These are phyloP conservation scores for Paecilomyces formosus DNA, from an alignment of 2,329 filamentous ascomycete species.

Conservation along the genomic window DNA sequence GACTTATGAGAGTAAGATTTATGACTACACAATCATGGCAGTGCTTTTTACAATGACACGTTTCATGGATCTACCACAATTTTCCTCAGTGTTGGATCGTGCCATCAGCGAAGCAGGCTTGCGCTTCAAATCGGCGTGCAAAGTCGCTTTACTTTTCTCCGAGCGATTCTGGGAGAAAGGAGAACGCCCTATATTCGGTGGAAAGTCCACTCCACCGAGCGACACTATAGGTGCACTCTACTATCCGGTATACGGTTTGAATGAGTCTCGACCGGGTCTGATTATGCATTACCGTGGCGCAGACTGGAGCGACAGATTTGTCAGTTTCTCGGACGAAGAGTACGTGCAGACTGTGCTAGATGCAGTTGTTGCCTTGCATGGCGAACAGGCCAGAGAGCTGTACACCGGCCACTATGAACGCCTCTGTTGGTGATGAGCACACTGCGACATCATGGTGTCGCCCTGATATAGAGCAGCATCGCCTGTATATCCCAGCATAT, in stretches of 20 bases:
- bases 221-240: slow-evolving; percentile 20
- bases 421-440: slow-evolving; percentile 26
- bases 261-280: slow-evolving; percentile 22
- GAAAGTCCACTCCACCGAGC: slow-evolving; percentile 17
- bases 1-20: slow-evolving; percentile 21
- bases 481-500: slow-evolving; percentile 25
- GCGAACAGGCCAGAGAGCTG: slow-evolving; percentile 15
- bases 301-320: slow-evolving; percentile 24
- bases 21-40: slow-evolving; percentile 33
- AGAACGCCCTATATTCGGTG: slow-evolving; percentile 22
- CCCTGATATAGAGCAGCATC: slow-evolving; percentile 24
- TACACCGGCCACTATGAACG: slow-evolving; percentile 26
- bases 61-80: slow-evolving; percentile 30
- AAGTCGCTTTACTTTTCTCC: slow-evolving; percentile 24
- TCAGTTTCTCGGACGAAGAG: slow-evolving; percentile 21
- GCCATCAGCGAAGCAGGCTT: slow-evolving; percentile 18
- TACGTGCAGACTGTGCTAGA: slow-evolving; percentile 21
- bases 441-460: slow-evolving; percentile 21
- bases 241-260: slow-evolving; percentile 24
- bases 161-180: slow-evolving; percentile 28
- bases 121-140: slow-evolving; percentile 24
- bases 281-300: slow-evolving; percentile 23
- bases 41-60: slow-evolving; percentile 31
- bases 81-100: slow-evolving; percentile 20
- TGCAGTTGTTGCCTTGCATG: slow-evolving; percentile 20